Evolutionary conservation across 768 basidiomycete species (phyloP).

Genomic region (Termitomyces titanicus): DNA sequence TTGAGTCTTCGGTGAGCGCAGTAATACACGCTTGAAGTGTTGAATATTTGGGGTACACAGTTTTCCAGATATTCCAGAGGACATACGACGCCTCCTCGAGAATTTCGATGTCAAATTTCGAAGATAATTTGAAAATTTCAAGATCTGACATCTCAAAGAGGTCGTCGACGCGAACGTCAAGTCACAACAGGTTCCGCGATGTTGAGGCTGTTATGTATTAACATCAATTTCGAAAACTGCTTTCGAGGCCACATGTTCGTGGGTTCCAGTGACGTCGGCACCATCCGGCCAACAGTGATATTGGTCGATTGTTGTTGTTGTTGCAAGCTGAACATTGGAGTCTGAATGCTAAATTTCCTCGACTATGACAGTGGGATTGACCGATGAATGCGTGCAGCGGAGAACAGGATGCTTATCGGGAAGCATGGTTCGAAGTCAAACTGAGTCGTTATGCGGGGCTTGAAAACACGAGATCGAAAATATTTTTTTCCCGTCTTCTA

Average conservation of each 20-base stretch:
- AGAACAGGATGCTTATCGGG: not conserved
- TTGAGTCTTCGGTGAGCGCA: constrained; percentile 26
- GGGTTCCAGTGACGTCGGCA: not conserved
- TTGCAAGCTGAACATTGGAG: not conserved
- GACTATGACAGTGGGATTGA: not conserved
- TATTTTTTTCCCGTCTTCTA: not conserved
- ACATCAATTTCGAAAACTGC: not conserved
- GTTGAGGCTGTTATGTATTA: not conserved
- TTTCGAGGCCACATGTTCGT: not conserved
- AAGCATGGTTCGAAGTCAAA: not conserved
- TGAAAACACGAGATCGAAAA: not conserved
- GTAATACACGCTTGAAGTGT: constrained; percentile 30
- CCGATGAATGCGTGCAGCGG: too few species aligned
- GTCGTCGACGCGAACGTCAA: not conserved
- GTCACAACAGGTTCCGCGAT: not conserved
- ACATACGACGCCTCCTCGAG: constrained; percentile 38
- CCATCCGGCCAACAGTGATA: not conserved
- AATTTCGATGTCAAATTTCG: constrained; percentile 33
- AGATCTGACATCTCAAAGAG: constrained; percentile 19
- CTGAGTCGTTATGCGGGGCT: not conserved
- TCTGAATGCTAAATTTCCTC: not conserved
- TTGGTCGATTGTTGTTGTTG: not conserved
- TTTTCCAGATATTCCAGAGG: constrained; percentile 37
- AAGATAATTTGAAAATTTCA: constrained; percentile 24
- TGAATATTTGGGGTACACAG: constrained; percentile 23